These are phyloP conservation scores for Pseudogymnoascus sp. DNA, from an alignment of 2,329 filamentous ascomycete genomes.

Conservation along the genomic window DNA sequence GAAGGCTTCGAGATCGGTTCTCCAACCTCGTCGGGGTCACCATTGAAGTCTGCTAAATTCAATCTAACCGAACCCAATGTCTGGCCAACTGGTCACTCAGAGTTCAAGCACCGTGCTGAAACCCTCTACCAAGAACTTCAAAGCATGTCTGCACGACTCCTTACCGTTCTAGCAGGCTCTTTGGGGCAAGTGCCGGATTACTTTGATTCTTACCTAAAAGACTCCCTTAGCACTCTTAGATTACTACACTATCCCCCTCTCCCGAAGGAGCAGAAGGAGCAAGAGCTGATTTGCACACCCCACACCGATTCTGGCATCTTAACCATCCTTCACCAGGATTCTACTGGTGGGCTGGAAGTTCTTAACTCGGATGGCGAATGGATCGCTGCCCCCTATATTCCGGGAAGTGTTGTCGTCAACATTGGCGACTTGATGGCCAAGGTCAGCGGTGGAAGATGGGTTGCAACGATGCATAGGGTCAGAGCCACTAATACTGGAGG, in stretches of 20 bases:
- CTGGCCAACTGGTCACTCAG: slow-evolving; percentile 27
- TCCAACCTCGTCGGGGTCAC: slow-evolving; percentile 15
- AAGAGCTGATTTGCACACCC: slow-evolving; percentile 30
- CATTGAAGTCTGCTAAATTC: slow-evolving; percentile 25
- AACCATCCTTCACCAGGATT: slow-evolving; percentile 40
- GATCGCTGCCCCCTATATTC: slow-evolving; percentile 34
- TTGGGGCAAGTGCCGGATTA: slow-evolving; percentile 32
- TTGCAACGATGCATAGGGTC: slow-evolving; percentile 39
- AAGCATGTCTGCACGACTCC: slow-evolving; percentile 30
- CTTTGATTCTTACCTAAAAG: slow-evolving; percentile 34
- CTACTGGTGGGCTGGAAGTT: slow-evolving; percentile 39
- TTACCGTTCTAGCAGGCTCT: slow-evolving; percentile 33
- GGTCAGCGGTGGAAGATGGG: slow-evolving; percentile 35
- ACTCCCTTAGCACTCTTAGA: slow-evolving; percentile 36
- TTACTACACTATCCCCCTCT: slow-evolving; percentile 37
- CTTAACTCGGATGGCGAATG: slow-evolving; percentile 34
- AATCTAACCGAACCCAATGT: slow-evolving; percentile 35
- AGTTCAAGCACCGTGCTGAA: slow-evolving; percentile 28
- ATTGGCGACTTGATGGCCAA: slow-evolving; percentile 36
- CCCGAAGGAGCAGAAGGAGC: slow-evolving; percentile 13
- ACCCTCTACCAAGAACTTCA: slow-evolving; percentile 34
- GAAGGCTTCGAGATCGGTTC: slow-evolving; percentile 40
- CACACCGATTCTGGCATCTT: slow-evolving; percentile 39
- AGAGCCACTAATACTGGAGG: slow-evolving; percentile 24
- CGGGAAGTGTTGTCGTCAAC: slow-evolving; percentile 36